A percentile compares a stretch with the other conserved stretches of the same genome.
These are phyloP conservation scores for Ganoderma resinaceum DNA, from an alignment of 1,284 basidiomycete species.

Conservation along the genomic window DNA sequence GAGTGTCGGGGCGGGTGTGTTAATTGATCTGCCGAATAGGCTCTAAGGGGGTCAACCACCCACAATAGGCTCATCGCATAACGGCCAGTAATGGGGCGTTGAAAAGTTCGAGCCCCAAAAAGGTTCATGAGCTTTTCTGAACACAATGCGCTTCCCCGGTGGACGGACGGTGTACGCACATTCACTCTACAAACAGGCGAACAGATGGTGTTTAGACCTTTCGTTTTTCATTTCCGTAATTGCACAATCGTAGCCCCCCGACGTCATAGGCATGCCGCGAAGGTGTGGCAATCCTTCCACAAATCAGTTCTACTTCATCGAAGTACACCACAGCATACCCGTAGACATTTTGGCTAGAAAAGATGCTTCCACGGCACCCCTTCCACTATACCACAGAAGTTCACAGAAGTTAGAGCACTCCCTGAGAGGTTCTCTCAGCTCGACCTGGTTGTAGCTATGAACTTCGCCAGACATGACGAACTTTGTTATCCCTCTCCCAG, in stretches of 20 bases:
- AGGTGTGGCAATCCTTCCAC: neutral
- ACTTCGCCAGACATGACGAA: neutral
- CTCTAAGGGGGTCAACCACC: neutral
- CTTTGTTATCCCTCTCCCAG: neutral
- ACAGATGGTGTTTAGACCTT: neutral
- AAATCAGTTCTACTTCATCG: neutral
- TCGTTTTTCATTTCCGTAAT: neutral
- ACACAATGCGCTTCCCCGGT: neutral
- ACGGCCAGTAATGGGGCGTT: neutral
- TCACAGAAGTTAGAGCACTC: neutral
- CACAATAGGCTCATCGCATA: neutral
- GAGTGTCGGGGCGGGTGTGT: neutral
- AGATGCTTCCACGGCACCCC: neutral
- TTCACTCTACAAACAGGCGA: neutral
- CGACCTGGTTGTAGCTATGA: neutral
- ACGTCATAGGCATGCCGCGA: neutral
- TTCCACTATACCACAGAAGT: neutral
- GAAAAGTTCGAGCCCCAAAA: neutral
- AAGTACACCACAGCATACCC: neutral
- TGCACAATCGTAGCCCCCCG: neutral
- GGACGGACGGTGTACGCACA: neutral
- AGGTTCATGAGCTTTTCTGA: neutral
- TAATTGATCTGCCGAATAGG: neutral
- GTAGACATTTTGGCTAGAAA: neutral
- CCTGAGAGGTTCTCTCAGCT: neutral